These are phyloP conservation scores for Anthracocystis panici-leucophaei DNA, from an alignment of 1,284 basidiomycete species.

Conservation along the genomic window DNA sequence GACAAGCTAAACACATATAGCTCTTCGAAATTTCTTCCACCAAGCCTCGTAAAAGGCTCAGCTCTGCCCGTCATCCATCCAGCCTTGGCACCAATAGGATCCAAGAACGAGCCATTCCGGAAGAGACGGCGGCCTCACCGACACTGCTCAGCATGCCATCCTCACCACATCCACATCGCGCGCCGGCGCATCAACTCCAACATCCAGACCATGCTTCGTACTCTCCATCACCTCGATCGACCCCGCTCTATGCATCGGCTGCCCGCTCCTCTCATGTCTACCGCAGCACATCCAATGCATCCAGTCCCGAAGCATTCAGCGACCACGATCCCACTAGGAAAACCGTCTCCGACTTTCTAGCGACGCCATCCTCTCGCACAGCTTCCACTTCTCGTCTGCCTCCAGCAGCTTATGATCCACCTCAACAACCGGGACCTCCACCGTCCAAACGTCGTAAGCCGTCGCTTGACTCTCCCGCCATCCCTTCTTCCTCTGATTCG, in stretches of 20 bases:
- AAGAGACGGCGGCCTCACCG: neutral
- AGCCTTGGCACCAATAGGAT: neutral
- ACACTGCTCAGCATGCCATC: slow-evolving; percentile 28
- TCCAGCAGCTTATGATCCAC: neutral
- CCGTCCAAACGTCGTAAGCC: slow-evolving; percentile 25
- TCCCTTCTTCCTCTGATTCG: slow-evolving; percentile 5
- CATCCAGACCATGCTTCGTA: slow-evolving; percentile 49
- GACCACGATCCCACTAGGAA: slow-evolving; percentile 15
- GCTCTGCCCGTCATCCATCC: neutral
- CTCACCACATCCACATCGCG: slow-evolving; percentile 43
- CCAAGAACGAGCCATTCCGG: neutral
- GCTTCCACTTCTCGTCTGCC: slow-evolving; percentile 12
- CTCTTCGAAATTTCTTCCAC: too few species aligned
- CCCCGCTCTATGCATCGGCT: slow-evolving; percentile 30
- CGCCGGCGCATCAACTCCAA: slow-evolving; percentile 51
- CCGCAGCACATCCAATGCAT: slow-evolving; percentile 24
- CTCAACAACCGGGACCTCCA: slow-evolving; percentile 1
- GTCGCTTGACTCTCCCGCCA: slow-evolving; percentile 7
- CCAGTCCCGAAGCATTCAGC: slow-evolving; percentile 39
- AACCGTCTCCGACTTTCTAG: slow-evolving; percentile 1
- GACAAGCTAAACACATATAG: too few species aligned
- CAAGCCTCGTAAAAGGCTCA: neutral
- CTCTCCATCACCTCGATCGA: slow-evolving; percentile 37
- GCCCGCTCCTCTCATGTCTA: slow-evolving; percentile 31
- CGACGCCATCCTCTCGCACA: neutral